Evolutionary conservation across 2,329 filamentous ascomycete species (phyloP).

Genomic region (Diaporthe sp.): DNA sequence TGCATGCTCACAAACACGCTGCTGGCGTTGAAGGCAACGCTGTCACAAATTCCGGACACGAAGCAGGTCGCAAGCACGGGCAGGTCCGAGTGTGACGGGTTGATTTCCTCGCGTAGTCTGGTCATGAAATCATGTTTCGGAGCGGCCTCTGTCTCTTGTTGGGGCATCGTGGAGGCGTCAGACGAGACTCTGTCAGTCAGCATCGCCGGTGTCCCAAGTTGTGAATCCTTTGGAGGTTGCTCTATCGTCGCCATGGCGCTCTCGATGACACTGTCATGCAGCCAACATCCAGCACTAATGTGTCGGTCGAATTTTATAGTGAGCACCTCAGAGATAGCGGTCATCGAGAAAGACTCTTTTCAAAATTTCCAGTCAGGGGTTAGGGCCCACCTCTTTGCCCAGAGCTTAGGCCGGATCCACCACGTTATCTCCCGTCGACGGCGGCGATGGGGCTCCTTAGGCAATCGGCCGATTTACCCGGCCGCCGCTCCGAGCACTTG

Average conservation of each 20-base stretch:
- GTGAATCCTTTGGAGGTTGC: background rate
- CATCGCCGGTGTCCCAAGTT: conserved; percentile 21
- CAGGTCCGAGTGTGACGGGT: conserved; percentile 43
- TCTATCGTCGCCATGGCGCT: background rate
- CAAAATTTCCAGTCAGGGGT: conserved; percentile 24
- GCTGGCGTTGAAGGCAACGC: conserved; percentile 52
- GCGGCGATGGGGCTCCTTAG: background rate
- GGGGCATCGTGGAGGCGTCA: conserved; percentile 17
- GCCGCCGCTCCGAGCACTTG: background rate
- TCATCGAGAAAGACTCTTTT: conserved; percentile 2
- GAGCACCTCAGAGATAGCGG: background rate
- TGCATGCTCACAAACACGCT: conserved; percentile 54
- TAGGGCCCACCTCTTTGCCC: conserved; percentile 24
- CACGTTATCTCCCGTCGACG: conserved; percentile 14
- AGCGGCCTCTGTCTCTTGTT: background rate
- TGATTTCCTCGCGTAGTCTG: conserved; percentile 37
- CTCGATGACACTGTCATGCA: background rate
- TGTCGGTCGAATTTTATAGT: background rate
- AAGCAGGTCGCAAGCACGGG: conserved; percentile 52
- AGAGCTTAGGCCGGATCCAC: conserved; percentile 19
- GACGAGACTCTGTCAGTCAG: conserved; percentile 25
- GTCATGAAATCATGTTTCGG: conserved; percentile 18
- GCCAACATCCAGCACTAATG: too few relatives aligned
- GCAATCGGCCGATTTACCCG: conserved; percentile 1
- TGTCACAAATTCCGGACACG: conserved; percentile 52